Evolutionary conservation across 2,329 filamentous ascomycete species (phyloP), one percentile per base, ranked within the genome.

Genomic region (Cryphonectria carpinicola): DNA sequence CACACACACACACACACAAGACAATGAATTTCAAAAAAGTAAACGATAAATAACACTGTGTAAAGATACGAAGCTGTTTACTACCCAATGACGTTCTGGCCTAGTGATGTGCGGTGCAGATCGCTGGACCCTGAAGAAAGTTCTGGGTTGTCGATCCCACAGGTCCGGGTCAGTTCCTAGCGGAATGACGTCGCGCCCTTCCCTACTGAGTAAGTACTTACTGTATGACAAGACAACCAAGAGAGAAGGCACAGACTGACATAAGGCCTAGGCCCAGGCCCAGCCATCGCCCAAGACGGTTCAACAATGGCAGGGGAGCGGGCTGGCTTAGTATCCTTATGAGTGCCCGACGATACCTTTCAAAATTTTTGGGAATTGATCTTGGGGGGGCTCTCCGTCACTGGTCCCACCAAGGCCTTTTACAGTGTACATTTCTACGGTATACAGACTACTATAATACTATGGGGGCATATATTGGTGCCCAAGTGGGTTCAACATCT

Each of bases 141-240:
- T 58, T 3, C 28, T 28, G 54, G 54, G 54, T 58, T 14, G 46
- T 11, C 8, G 52, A 56, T 25, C 52, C 52, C 52, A 28, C n/a
- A 56, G 52, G n/a, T 11, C n/a, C 22, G 52, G 46, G 46, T 49
- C 46, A 56, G 52, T 56, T 28, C 52, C 52, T 56, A 25, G 54
- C 54, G 54, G 54, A 28, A 58, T 58, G 54, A 58, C 54, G 54
- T 58, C 54, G 54, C 14, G 28, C 28, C 54, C 54, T 32, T 32
- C 3, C n/a, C n/a, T 54, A 39, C 37, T 0, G 37, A 39, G 37
- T 13, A 32, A 32, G 32, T 32, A 4, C 32, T 32, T 32, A 4
- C 32, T 32, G 32, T 32, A 11, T 39, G 37, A 39, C 37, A 39
- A 11, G 37, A 39, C 37, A 39, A 8, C 10, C n/a, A 13, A 28